phyloP scores from a whole-genome alignment of 2,329 filamentous ascomycete species.

The Talaromyces sp. region DNA sequence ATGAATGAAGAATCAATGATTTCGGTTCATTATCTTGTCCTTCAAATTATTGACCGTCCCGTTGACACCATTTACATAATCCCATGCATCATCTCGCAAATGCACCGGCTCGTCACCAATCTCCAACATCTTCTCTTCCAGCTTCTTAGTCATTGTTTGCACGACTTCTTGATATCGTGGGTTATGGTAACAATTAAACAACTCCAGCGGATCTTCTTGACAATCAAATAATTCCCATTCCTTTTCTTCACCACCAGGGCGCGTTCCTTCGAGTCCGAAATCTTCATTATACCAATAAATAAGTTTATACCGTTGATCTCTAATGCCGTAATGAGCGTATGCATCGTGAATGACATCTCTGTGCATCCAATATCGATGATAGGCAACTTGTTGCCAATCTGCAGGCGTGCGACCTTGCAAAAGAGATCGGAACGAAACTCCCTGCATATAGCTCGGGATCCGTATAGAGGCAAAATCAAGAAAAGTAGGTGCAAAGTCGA shows the following conservation, averaged over 20 bases:
- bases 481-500: slow-evolving; percentile 55
- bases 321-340: slow-evolving; percentile 54
- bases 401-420: slow-evolving; percentile 40
- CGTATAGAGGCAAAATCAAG: slow-evolving; percentile 47
- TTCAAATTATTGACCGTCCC: too few relatives aligned
- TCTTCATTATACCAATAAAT: slow-evolving; percentile 59
- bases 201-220: slow-evolving; percentile 50
- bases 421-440: slow-evolving; percentile 44
- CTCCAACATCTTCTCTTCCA: slow-evolving; percentile 54
- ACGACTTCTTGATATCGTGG: slow-evolving; percentile 40
- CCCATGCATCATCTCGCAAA: too few relatives aligned
- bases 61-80: too few relatives aligned
- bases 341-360: slow-evolving; percentile 52
- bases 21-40: too few relatives aligned
- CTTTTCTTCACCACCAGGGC: slow-evolving; percentile 42
- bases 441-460: slow-evolving; percentile 54
- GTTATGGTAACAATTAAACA: slow-evolving; percentile 50
- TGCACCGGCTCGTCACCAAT: slow-evolving; percentile 47
- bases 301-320: slow-evolving; percentile 54
- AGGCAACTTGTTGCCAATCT: slow-evolving; percentile 54
- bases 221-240: slow-evolving; percentile 59
- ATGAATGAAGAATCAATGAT: too few relatives aligned
- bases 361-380: slow-evolving; percentile 60
- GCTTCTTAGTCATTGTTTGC: slow-evolving; percentile 40
- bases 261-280: slow-evolving; percentile 48